Evolutionary conservation across 2,329 filamentous ascomycete species (phyloP), one percentile per base, ranked within the genome.

Genomic region (Orbilia ellipsospora): DNA sequence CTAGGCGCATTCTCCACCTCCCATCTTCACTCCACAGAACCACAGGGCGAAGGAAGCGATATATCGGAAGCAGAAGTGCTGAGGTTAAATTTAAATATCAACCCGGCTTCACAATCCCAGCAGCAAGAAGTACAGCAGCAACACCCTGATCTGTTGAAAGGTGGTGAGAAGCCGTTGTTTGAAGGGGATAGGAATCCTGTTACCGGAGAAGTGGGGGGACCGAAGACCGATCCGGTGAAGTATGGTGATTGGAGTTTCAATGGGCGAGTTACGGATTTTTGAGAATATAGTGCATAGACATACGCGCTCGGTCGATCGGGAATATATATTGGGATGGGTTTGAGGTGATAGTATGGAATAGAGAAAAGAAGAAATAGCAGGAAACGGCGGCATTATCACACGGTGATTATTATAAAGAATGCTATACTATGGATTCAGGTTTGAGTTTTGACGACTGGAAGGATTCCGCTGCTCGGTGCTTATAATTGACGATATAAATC

Each of bases 131-230:
- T 1, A 10, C 31, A 36, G 10, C 87, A 90, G 75, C 82, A 91
- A 18, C 90, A 92, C 81, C 90, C 89, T 0, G 89, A 93, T 81
- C 84, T 94, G 69, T 86, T 90, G 78, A 85, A 89, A 77, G 94
- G 94, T 42, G 72, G 72, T 0, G 90, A 93, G 51, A 88, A 90
- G 80, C 94, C 95, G 1, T 94, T 98, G 84, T 99, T 99, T 80
- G 90, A 94, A 79, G 95, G 95, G 72, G 94, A 98, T 64, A 87
- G 86, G 66, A 98, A 99, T 82, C 95, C 95, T 1, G 91, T 90
- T 85, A 99, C 95, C 0, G 95, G 95, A 23, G 95, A 99, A 86
- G 89, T 97, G 10, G 95, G 95, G 4, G 95, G 95, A 0, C 95
- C 95, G 4, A 99, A 98, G 89, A 98, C 96, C 81, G 94, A 99